Evolutionary conservation across 2,329 filamentous ascomycete species (phyloP).

Genomic region (Fusarium sp.): DNA sequence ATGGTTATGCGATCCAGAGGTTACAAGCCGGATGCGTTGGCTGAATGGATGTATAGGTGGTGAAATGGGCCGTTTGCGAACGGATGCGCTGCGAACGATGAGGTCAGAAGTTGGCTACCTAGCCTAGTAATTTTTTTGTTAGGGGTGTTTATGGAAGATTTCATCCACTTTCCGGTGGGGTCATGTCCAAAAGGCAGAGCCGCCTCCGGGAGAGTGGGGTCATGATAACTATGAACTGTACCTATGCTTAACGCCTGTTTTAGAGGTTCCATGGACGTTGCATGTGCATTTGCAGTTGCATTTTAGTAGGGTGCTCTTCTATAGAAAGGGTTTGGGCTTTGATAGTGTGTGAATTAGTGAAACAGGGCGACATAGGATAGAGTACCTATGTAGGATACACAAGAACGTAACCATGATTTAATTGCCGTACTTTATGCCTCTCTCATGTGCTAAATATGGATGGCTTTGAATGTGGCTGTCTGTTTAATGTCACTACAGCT

Average conservation of each 20-base stretch:
- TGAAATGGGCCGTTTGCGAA: conserved; percentile 4
- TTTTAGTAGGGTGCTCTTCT: no score
- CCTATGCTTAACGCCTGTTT: conserved; percentile 1
- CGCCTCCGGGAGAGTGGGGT: conserved; percentile 20
- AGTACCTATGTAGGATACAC: background rate
- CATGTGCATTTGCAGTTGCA: no score
- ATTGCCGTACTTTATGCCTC: no score
- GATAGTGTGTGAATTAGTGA: background rate
- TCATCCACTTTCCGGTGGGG: conserved; percentile 30
- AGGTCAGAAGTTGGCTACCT: conserved; percentile 34
- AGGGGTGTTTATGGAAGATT: background rate
- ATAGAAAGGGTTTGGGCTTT: background rate
- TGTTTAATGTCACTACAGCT: no score
- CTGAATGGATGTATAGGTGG: background rate
- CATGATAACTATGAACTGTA: no score
- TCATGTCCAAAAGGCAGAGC: conserved; percentile 13
- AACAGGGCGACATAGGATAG: no score
- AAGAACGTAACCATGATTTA: background rate
- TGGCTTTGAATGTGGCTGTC: no score
- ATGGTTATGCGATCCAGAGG: background rate
- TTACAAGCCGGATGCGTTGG: background rate
- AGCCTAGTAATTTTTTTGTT: conserved; percentile 1
- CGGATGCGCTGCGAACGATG: conserved; percentile 21
- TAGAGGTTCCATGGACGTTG: background rate
- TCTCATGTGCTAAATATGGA: no score